These are phyloP conservation scores for Aureobasidium sp. DNA, from an alignment of 2,329 filamentous ascomycete genomes.

Conservation along the genomic window DNA sequence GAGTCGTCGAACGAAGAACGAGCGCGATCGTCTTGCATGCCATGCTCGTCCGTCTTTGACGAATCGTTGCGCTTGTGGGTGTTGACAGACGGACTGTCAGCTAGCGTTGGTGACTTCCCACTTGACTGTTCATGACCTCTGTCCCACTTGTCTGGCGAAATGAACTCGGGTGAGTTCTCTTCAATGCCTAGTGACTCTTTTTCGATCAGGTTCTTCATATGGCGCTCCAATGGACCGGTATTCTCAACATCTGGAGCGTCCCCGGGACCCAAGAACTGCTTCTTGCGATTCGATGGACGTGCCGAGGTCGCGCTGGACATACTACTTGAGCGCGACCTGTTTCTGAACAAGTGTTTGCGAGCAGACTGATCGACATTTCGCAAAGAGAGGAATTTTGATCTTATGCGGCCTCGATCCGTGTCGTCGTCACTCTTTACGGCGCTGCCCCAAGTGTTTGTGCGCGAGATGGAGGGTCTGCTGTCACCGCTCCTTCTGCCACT, in stretches of 20 bases:
- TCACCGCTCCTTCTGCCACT: slow-evolving; percentile 1
- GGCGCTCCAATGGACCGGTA: slow-evolving; percentile 40
- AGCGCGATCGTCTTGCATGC: slow-evolving; percentile 23
- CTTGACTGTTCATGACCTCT: slow-evolving; percentile 10
- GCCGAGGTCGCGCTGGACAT: slow-evolving; percentile 30
- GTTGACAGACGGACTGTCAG: background rate
- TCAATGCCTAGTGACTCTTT: slow-evolving; percentile 32
- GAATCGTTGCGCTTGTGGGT: background rate
- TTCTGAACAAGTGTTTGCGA: slow-evolving; percentile 14
- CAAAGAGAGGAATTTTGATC: slow-evolving; percentile 18
- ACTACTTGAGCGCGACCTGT: slow-evolving; percentile 19
- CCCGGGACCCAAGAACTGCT: slow-evolving; percentile 51
- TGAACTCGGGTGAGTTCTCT: slow-evolving; percentile 30
- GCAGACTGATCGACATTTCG: slow-evolving; percentile 16
- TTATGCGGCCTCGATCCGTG: slow-evolving; percentile 14
- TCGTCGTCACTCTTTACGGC: slow-evolving; percentile 11
- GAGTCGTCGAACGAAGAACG: slow-evolving; percentile 35
- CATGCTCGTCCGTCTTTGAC: background rate
- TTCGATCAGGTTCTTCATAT: slow-evolving; percentile 39
- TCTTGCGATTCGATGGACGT: slow-evolving; percentile 37
- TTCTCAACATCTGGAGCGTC: slow-evolving; percentile 33
- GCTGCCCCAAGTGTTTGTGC: slow-evolving; percentile 9
- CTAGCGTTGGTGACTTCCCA: background rate
- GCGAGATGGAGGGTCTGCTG: background rate
- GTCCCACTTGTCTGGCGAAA: slow-evolving; percentile 38